Evolutionary conservation across 805 yeast genomes (phyloP), one percentile per base, ranked within the genome.

Genomic region (Nakazawaea siamensis): DNA sequence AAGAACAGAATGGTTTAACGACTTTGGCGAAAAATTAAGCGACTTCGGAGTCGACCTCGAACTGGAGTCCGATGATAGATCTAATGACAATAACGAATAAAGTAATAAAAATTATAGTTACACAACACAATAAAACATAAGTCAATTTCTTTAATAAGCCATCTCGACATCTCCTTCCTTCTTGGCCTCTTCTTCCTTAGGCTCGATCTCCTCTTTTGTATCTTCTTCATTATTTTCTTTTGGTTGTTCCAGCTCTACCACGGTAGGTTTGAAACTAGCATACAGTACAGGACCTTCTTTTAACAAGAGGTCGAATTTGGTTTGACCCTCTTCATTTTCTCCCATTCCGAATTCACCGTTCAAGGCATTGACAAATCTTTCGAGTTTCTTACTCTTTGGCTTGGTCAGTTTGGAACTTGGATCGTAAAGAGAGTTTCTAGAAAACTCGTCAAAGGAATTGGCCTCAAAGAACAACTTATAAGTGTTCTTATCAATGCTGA

Each of bases 41-140:
- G 96, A 86, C 55, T 88, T 75, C 53, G 97, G 97, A 0, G 97
- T 90, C 2, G 97, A 88, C 50, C 39, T 71, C 6, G 80, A 74
- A 1, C 75, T 76, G 2, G 87, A 78, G 46, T 64, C 56, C 32
- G 46, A 45, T 7, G 48, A 44, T 28, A 46, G n/a, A n/a, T n/a
- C n/a, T n/a, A n/a, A n/a, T 18, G 24, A 35, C 12, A 6, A 18
- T n/a, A 29, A n/a, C 19, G 13, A 29, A 18, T 12, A n/a, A n/a
- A n/a, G n/a, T n/a, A n/a, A n/a, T 24, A 5, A 24, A 20, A 24
- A 11, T 20, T 24, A 24, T 24, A 24, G 13, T 6, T 12, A 26
- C 18, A 18, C 10, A n/a, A 19, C 13, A 15, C 27, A 23, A 26
- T 12, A 26, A 20, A 15, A 24, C n/a, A 27, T 12, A 9, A 10